Evolutionary conservation across 345 rosid genomes (phyloP).

Genomic region (Citrus medica): DNA sequence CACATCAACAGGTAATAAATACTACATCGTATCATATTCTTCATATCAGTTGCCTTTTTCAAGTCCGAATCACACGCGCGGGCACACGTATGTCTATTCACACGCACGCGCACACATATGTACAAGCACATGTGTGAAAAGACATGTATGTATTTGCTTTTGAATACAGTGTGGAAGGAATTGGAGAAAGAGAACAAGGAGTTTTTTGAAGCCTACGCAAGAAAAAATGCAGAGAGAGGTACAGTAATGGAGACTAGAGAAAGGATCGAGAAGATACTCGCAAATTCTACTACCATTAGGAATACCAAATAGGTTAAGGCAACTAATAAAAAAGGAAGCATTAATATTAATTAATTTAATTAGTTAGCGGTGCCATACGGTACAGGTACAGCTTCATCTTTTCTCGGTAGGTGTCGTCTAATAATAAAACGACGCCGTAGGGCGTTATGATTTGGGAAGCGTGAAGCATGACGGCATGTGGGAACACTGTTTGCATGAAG

Average conservation of each 20-base stretch:
- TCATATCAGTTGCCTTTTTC: not conserved
- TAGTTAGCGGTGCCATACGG: not conserved
- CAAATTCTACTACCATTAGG: constrained; percentile 19
- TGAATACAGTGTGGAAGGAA: constrained; percentile 79
- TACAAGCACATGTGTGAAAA: not conserved
- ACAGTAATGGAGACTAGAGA: constrained; percentile 40
- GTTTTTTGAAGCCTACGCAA: constrained; percentile 72
- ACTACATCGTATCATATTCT: not conserved
- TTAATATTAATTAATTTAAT: not conserved
- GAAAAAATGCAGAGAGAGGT: constrained; percentile 28
- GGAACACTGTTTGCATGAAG: not conserved
- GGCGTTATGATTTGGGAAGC: not conserved
- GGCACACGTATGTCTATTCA: not conserved
- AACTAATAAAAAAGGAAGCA: not conserved
- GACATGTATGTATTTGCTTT: not conserved
- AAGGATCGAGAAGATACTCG: constrained; percentile 35
- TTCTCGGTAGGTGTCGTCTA: no score
- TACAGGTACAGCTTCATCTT: no score
- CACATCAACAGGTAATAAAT: constrained; percentile 67
- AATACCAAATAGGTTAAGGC: not conserved
- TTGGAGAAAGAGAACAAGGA: constrained; percentile 86
- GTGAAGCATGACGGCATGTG: constrained; percentile 24
- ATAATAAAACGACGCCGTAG: constrained; percentile 13
- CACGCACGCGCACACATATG: not conserved
- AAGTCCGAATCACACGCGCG: not conserved